These are phyloP conservation scores for Helicocarpus griseus DNA, from an alignment of 2,329 filamentous ascomycete species.

Conservation along the genomic window DNA sequence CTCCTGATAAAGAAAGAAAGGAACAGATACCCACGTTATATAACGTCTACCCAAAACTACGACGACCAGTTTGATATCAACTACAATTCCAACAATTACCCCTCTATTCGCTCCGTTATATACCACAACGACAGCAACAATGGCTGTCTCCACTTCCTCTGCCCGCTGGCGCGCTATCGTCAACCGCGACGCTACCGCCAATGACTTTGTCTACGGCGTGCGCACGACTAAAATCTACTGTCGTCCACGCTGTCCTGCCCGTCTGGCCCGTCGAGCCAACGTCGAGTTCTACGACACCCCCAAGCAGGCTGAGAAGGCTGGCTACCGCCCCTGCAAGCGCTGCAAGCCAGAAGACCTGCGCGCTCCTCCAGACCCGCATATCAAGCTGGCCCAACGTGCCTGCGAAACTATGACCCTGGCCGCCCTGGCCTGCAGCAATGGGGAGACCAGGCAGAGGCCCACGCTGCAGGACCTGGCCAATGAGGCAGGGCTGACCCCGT, in stretches of 20 bases:
- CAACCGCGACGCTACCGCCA: constrained; percentile 34
- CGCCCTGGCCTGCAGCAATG: constrained; percentile 7
- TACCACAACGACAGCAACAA: neutral
- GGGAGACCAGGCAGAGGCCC: constrained; percentile 14
- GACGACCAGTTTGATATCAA: neutral
- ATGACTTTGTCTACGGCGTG: constrained; percentile 48
- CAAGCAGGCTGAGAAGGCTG: constrained; percentile 38
- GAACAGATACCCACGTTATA: neutral
- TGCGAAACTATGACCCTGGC: constrained; percentile 23
- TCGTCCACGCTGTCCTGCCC: constrained; percentile 45
- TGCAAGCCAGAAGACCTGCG: constrained; percentile 38
- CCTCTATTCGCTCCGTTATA: neutral
- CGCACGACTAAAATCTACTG: constrained; percentile 49
- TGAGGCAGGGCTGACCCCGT: constrained; percentile 39
- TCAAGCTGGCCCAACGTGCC: constrained; percentile 21
- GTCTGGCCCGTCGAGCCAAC: constrained; percentile 49
- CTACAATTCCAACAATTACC: neutral
- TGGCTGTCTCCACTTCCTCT: constrained; percentile 21
- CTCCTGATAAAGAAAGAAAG: neutral
- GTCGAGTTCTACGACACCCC: constrained; percentile 45
- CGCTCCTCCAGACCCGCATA: constrained; percentile 22
- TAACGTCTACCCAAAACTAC: neutral
- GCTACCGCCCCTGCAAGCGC: constrained; percentile 48
- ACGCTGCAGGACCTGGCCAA: constrained; percentile 38
- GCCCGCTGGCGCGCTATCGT: constrained; percentile 37